Evolutionary conservation across 768 basidiomycete species (phyloP).

Genomic region (Boletus patriciae): DNA sequence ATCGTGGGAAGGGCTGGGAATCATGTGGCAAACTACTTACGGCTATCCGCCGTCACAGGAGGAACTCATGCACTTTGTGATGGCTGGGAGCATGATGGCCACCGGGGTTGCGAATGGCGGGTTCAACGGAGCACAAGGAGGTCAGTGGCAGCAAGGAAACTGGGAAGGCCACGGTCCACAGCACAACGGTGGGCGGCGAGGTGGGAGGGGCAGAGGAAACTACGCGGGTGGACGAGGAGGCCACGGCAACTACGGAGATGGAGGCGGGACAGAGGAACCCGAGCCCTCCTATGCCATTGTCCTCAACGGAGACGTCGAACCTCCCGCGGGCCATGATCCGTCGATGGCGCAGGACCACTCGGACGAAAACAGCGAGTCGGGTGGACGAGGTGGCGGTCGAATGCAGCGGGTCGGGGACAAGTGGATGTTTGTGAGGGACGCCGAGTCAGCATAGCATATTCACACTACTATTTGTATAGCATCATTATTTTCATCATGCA

Average conservation of each 20-base stretch:
- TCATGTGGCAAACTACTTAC: constrained; percentile 71
- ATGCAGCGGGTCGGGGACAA: constrained; percentile 74
- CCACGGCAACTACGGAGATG: constrained; percentile 52
- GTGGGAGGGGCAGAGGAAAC: constrained; percentile 42
- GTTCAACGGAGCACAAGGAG: constrained; percentile 19
- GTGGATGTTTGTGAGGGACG: constrained; percentile 65
- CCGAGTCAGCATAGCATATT: constrained; percentile 22
- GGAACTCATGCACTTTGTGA: constrained; percentile 73
- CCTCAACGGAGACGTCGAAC: constrained; percentile 48
- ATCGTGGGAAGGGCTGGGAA: constrained; percentile 80
- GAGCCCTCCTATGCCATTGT: constrained; percentile 58
- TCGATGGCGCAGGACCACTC: not conserved
- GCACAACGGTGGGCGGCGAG: constrained; percentile 37
- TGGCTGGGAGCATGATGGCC: constrained; percentile 37
- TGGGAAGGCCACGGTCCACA: constrained; percentile 36
- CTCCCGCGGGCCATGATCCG: not conserved
- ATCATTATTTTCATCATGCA: constrained; percentile 1
- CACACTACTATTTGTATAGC: constrained; percentile 25
- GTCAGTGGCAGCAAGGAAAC: constrained; percentile 25
- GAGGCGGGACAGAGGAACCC: constrained; percentile 28
- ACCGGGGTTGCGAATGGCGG: constrained; percentile 17
- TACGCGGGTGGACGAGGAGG: constrained; percentile 31
- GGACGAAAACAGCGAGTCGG: constrained; percentile 5
- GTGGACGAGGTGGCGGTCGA: constrained; percentile 41
- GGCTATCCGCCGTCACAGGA: constrained; percentile 70